Evolutionary conservation across 2,329 filamentous ascomycete genomes (phyloP).

Genomic region (Colletotrichum liriopes): DNA sequence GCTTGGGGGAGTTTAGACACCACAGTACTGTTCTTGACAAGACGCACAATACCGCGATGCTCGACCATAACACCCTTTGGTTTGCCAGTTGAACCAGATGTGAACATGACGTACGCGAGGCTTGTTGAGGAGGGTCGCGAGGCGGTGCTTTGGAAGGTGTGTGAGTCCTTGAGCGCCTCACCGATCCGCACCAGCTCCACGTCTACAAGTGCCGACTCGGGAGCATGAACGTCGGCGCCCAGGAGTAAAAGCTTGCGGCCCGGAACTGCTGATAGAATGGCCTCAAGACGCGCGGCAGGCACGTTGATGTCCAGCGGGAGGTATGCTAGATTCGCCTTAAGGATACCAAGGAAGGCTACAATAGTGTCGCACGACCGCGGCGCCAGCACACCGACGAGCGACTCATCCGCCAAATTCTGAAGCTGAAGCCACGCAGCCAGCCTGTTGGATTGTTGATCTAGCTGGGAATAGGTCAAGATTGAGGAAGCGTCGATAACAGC

Average conservation of each 20-base stretch:
- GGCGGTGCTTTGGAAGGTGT: background rate
- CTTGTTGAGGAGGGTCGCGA: conserved; percentile 2
- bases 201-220: background rate
- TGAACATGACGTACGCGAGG: conserved; percentile 15
- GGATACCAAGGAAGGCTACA: conserved; percentile 1
- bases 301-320: conserved; percentile 14
- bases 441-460: background rate
- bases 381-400: background rate
- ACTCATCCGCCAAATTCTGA: background rate
- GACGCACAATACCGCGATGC: conserved; percentile 1
- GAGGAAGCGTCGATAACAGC: background rate
- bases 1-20: background rate
- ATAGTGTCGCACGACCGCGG: conserved; percentile 7
- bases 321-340: conserved; percentile 11
- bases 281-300: background rate
- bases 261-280: background rate
- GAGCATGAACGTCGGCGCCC: background rate
- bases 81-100: conserved; percentile 6
- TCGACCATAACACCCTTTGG: conserved; percentile 21
- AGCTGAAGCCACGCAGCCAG: background rate
- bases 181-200: conserved; percentile 11
- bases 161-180: background rate
- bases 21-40: background rate
- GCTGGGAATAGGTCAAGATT: background rate
- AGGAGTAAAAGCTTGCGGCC: background rate